These are phyloP conservation scores for Fraxinus ornus DNA, from an alignment of 305 asterid species.

Conservation along the genomic window DNA sequence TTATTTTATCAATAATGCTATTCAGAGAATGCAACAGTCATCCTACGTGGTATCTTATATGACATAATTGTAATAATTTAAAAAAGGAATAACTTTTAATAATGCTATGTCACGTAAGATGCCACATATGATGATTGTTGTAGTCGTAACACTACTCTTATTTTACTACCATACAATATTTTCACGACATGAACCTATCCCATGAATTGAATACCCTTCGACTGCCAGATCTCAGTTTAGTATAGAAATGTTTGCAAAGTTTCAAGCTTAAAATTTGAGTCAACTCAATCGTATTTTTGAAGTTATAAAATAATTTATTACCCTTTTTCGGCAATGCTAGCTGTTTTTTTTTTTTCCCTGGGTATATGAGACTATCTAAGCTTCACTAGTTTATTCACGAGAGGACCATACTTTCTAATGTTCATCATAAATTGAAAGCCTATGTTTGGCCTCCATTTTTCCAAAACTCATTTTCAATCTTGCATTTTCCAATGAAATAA, in stretches of 20 bases:
- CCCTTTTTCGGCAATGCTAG: not conserved
- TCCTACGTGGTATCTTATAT: too few relatives aligned
- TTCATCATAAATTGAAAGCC: not conserved
- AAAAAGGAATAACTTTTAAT: not conserved
- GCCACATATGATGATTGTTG: too few relatives aligned
- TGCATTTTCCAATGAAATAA: too few relatives aligned
- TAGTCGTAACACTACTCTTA: too few relatives aligned
- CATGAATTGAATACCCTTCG: not conserved
- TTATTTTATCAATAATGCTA: too few relatives aligned
- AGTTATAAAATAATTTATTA: not conserved
- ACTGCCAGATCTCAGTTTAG: constrained; percentile 6
- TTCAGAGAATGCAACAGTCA: too few relatives aligned
- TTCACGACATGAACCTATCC: not conserved
- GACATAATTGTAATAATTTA: too few relatives aligned
- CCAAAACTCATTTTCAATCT: too few relatives aligned
- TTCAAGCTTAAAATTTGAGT: constrained; percentile 4
- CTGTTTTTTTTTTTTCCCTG: not conserved
- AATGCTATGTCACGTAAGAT: not conserved
- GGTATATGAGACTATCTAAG: not conserved
- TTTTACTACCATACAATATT: not conserved
- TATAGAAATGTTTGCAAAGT: not conserved
- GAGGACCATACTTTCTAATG: not conserved
- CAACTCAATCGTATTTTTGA: not conserved
- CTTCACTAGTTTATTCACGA: not conserved
- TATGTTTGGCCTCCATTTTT: too few relatives aligned